Evolutionary conservation across 2,329 filamentous ascomycete genomes (phyloP), one percentile per base, ranked within the genome.

Genomic region (Cryphonectria radicalis): DNA sequence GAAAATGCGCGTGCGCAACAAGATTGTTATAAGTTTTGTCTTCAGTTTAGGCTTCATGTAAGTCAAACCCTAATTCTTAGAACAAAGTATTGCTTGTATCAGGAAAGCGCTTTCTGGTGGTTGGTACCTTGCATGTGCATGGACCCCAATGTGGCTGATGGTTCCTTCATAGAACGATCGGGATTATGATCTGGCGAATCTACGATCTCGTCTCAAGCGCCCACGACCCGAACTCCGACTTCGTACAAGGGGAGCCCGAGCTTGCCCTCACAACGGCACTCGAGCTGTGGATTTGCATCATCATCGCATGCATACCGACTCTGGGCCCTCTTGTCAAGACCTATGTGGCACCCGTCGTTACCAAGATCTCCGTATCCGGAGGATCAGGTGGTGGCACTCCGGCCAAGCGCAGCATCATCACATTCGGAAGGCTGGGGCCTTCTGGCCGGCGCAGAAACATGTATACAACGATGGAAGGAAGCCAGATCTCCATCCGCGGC

Each of bases 281-380:
- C 17, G 53, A 67, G 53, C 22, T 60, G 35, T 67, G 66, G 53
- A 67, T 67, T 3, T 42, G 53, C n/a, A 57, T 67, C 17, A 60
- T 67, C 11, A 57, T 67, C n/a, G 66, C 66, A 25, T 67, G 50
- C 66, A 60, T 67, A 7, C 66, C 53, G 28, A 67, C 66, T 17
- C 10, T 67, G 37, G 66, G 35, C 8, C 66, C 66, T 28, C 32
- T 60, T 6, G 25, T 60, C 66, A 57, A 59, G 32, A 60, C 37
- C 25, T 67, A 60, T 25, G 28, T 67, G 40, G 19, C 53, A 32
- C 66, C 66, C 4, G 17, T 67, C 11, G n/a, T 57, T 8, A 66
- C 46, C 50, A 66, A 57, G 6, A n/a, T 66, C 25, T 42, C 50
- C 2, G 37, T 37, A 4, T 32, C 46, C 2, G 46, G 64, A 13